Evolutionary conservation across 495 filamentous ascomycete genomes (phyloP).

Genomic region (Lasiosphaeria ovina): DNA sequence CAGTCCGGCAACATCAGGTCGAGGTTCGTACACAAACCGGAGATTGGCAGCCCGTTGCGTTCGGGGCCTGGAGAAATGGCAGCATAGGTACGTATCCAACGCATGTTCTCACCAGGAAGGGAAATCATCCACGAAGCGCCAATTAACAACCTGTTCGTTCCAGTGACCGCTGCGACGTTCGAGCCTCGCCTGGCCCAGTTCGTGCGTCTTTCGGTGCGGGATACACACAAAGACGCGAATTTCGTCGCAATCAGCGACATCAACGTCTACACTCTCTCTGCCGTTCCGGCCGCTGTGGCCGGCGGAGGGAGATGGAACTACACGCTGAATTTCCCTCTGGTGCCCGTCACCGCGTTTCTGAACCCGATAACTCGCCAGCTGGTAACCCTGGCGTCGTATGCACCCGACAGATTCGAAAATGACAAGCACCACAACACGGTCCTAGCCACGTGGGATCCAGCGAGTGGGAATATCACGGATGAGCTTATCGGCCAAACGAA

Average conservation of each 20-base stretch:
- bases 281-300: neutral
- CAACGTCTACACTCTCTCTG: conserved; percentile 9
- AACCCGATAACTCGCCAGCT: conserved; percentile 7
- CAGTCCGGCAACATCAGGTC: no score
- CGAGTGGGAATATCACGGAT: neutral
- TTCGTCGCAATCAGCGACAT: conserved; percentile 13
- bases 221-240: conserved; percentile 1
- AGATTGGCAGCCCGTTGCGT: no score
- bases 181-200: conserved; percentile 8
- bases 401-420: neutral
- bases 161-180: no score
- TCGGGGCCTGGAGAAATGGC: no score
- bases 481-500: conserved; percentile 40
- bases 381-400: conserved; percentile 4
- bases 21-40: no score
- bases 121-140: no score
- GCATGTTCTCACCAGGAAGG: no score
- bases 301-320: conserved; percentile 8
- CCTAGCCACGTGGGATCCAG: neutral
- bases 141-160: no score
- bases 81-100: no score
- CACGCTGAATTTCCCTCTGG: conserved; percentile 12
- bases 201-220: conserved; percentile 3
- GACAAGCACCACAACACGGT: neutral
- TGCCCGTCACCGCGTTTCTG: conserved; percentile 11